phyloP scores from a whole-genome alignment of 768 basidiomycete species.

The Gymnopilus junonius region DNA sequence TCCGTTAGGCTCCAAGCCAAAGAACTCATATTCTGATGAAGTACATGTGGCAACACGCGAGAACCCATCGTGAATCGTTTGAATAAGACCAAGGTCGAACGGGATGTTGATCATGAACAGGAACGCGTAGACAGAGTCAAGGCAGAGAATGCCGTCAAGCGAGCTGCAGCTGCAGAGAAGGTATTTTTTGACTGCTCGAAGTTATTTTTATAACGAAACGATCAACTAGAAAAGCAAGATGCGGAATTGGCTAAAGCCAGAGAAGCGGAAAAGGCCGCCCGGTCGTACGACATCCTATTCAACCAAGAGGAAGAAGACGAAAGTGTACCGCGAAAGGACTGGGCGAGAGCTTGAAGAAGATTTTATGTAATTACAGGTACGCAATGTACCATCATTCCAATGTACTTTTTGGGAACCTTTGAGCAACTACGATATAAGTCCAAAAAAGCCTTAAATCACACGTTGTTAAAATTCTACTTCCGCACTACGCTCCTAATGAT shows the following conservation, averaged over 20 bases:
- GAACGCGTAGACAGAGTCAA: conserved; percentile 85
- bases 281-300: conserved; percentile 87
- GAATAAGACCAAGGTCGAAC: conserved; percentile 90
- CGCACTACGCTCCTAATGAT: conserved; percentile 19
- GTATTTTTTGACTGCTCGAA: conserved; percentile 38
- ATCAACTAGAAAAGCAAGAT: conserved; percentile 76
- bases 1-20: neutral
- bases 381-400: neutral
- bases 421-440: neutral
- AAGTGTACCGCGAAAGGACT: conserved; percentile 53
- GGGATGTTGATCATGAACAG: conserved; percentile 87
- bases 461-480: neutral
- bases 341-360: conserved; percentile 85
- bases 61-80: conserved; percentile 91
- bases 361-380: conserved; percentile 66
- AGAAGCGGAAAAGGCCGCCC: conserved; percentile 85
- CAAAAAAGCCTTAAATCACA: neutral
- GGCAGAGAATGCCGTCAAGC: conserved; percentile 66
- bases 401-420: neutral
- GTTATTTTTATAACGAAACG: neutral
- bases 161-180: conserved; percentile 67
- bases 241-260: conserved; percentile 71
- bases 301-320: conserved; percentile 67
- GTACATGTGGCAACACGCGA: conserved; percentile 83
- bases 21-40: conserved; percentile 28